Evolutionary conservation across 2,329 filamentous ascomycete genomes (phyloP).

Genomic region (Didymella segeticola): DNA sequence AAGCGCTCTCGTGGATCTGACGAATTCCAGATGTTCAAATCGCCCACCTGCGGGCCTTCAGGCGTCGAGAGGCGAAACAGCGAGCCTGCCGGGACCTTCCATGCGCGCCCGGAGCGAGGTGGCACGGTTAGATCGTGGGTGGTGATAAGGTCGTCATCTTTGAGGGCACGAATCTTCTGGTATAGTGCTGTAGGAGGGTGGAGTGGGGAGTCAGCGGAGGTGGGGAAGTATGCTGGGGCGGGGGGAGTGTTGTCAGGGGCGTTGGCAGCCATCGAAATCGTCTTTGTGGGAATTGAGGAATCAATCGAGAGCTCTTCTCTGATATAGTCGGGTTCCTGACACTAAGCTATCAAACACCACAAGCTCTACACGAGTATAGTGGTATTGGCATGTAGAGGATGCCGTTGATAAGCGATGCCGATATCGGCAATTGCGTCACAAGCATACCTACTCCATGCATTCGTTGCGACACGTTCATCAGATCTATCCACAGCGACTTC

Average conservation of each 20-base stretch:
- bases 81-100: conserved; percentile 71
- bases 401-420: conserved; percentile 9
- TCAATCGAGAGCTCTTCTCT: background rate
- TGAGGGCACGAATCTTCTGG: conserved; percentile 26
- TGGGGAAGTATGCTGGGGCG: conserved; percentile 46
- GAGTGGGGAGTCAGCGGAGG: conserved; percentile 36
- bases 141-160: conserved; percentile 15
- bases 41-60: conserved; percentile 77
- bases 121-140: conserved; percentile 60
- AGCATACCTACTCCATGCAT: no score
- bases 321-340: background rate
- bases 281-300: background rate
- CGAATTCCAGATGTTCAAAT: conserved; percentile 82
- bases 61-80: conserved; percentile 78
- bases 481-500: background rate
- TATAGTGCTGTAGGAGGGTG: conserved; percentile 45
- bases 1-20: conserved; percentile 80
- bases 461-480: background rate
- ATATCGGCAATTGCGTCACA: conserved; percentile 2
- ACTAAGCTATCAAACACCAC: background rate
- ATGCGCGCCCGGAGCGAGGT: conserved; percentile 76
- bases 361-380: background rate
- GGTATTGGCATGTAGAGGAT: background rate
- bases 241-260: conserved; percentile 25
- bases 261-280: background rate